Conservation (phyloP, 345 rosid genomes). For the Salix koriyanagi region DNA sequence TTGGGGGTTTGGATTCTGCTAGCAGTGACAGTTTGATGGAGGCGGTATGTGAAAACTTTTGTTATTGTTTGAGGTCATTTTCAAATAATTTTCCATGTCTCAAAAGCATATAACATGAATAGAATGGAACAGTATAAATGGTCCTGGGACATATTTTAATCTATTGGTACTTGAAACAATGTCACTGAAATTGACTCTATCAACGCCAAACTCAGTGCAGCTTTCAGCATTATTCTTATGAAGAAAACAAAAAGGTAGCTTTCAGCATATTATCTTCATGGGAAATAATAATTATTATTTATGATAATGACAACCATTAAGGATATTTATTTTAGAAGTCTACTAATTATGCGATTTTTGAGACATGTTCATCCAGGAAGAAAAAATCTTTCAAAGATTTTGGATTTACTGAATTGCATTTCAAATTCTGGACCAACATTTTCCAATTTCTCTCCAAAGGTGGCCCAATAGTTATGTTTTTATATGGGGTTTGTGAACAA, state of each 20-base stretch:
- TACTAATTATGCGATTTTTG: background rate
- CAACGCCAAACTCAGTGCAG: background rate
- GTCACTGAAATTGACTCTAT: slow-evolving; percentile 4
- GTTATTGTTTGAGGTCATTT: slow-evolving; percentile 1
- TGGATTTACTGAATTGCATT: background rate
- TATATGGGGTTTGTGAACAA: too few species aligned
- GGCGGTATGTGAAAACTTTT: slow-evolving; percentile 28
- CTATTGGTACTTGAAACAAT: background rate
- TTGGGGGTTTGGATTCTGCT: slow-evolving; percentile 33
- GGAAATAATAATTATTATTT: background rate
- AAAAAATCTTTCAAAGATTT: background rate
- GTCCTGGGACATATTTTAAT: background rate
- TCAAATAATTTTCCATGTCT: slow-evolving; percentile 9
- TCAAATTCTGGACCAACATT: background rate
- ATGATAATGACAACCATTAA: background rate
- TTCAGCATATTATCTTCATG: background rate
- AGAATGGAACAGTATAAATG: background rate
- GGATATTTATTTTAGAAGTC: background rate
- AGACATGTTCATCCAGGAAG: background rate
- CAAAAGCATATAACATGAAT: background rate
- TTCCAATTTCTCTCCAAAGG: background rate
- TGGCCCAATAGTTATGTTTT: background rate
- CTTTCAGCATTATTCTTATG: background rate
- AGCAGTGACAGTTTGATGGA: slow-evolving; percentile 38
- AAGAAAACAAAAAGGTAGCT: background rate